These are phyloP conservation scores for Ophiobolus disseminans DNA, from an alignment of 2,329 filamentous ascomycete genomes.

Conservation along the genomic window DNA sequence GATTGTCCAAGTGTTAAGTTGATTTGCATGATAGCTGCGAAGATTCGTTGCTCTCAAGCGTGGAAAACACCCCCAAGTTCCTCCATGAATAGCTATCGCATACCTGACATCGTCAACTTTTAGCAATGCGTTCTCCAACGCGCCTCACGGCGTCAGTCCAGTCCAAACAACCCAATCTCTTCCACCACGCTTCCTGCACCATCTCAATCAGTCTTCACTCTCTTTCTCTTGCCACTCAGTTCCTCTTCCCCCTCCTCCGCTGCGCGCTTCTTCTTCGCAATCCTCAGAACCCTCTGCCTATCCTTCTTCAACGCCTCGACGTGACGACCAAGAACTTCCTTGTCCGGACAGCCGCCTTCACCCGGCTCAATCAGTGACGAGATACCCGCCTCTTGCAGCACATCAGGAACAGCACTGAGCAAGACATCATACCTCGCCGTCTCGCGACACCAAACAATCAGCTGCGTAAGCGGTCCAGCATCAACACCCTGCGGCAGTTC, in stretches of 20 bases:
- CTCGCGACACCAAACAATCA: conserved; percentile 20
- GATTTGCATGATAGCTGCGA: too few relatives aligned
- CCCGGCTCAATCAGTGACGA: conserved; percentile 13
- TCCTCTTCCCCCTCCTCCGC: neutral
- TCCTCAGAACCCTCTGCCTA: conserved; percentile 4
- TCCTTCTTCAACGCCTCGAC: conserved; percentile 15
- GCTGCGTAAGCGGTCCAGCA: conserved; percentile 22
- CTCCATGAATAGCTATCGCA: too few relatives aligned
- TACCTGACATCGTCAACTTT: too few relatives aligned
- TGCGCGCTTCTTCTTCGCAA: neutral
- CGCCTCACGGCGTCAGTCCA: too few relatives aligned
- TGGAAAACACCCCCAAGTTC: too few relatives aligned
- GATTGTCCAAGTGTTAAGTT: too few relatives aligned
- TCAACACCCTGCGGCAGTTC: conserved; percentile 18
- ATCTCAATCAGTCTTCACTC: conserved; percentile 6
- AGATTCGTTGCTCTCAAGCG: too few relatives aligned
- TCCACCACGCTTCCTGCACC: neutral
- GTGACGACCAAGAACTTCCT: conserved; percentile 9
- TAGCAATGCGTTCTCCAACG: too few relatives aligned
- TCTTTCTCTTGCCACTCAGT: conserved; percentile 4
- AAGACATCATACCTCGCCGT: conserved; percentile 2
- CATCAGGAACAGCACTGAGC: conserved; percentile 13
- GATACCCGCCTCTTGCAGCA: conserved; percentile 13
- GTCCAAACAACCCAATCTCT: neutral
- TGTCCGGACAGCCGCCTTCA: conserved; percentile 13